Base-by-base conservation (phyloP, 768 basidiomycete genomes). In the Lentinula lateritia region DNA sequence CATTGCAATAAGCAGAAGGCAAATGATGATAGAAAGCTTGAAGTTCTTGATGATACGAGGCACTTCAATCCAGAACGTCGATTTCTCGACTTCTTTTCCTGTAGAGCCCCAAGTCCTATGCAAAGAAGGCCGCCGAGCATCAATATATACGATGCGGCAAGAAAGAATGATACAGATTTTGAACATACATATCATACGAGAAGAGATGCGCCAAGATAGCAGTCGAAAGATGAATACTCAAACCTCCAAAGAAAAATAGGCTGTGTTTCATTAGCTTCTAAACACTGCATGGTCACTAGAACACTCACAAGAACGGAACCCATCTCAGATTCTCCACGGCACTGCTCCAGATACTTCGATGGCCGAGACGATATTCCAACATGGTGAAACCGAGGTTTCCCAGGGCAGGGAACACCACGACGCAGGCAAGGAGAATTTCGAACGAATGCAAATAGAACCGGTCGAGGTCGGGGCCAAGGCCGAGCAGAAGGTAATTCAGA, bases 31-130 rank as follows among this genome's bases (percentile, higher is more conserved):
- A 0, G 86, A 83, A 62, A 87, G 72, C 80, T 87, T 90, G 82
- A 95, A 95, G 53, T 89, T 84, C 66, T 84, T 79, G 74, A 90
- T 82, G 70, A 95, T 93, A 48, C 87, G 83, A 0, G 93, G 93
- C 1, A 94, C 86, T 75, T 95, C 93, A 65, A 92, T 85, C 84
- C 90, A 93, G 78, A 95, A 93, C 61, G 93, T 92, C 1, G 89
- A 91, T 34, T 84, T 81, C 69, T 93, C 89, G 56, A 95, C 91
- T 74, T 92, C 91, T 73, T 95, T 94, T 66, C 76, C 80, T 1
- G 81, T 83, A 34, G 81, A 81, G 34, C 81, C 81, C 81, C 81
- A 83, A 38, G 80, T 81, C 81, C 80, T 82, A 53, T 28, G 58
- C 52, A 62, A 52, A 38, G 41, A 62, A 42, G 56, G 43, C 36